These are phyloP conservation scores for Pseudodiploospora longispora DNA, from an alignment of 2,329 filamentous ascomycete genomes.

Conservation along the genomic window DNA sequence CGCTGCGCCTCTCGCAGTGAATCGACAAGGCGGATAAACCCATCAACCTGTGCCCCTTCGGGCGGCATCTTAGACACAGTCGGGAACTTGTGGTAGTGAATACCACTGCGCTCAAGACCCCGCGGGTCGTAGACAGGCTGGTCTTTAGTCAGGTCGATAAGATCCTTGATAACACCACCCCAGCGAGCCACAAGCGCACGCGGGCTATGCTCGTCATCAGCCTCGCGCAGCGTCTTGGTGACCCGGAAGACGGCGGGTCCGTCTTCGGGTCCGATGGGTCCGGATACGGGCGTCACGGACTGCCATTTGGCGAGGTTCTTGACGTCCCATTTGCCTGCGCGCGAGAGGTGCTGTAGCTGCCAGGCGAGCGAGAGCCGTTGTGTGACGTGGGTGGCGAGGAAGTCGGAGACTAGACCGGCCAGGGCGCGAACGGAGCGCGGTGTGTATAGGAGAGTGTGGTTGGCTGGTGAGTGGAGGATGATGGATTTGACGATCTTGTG, in stretches of 20 bases:
- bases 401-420: conserved; percentile 74
- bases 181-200: conserved; percentile 61
- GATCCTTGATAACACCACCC: conserved; percentile 58
- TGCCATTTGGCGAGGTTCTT: conserved; percentile 94
- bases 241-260: conserved; percentile 62
- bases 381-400: conserved; percentile 67
- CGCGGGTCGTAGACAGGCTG: conserved; percentile 80
- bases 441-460: conserved; percentile 77
- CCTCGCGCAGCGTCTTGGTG: conserved; percentile 87
- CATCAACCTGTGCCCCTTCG: conserved; percentile 41
- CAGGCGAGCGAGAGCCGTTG: conserved; percentile 73
- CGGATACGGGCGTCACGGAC: conserved; percentile 67
- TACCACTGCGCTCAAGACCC: conserved; percentile 56
- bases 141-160: conserved; percentile 89
- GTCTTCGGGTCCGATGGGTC: conserved; percentile 52
- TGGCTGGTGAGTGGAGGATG: conserved; percentile 67
- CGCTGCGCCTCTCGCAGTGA: conserved; percentile 47
- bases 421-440: conserved; percentile 67
- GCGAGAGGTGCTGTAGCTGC: conserved; percentile 84
- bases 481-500: conserved; percentile 55
- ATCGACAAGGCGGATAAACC: conserved; percentile 51
- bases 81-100: conserved; percentile 77
- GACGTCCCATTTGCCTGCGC: conserved; percentile 93
- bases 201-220: conserved; percentile 76
- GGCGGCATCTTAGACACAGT: conserved; percentile 91